These are phyloP conservation scores for Candida endomychidarum DNA, from an alignment of 805 yeast genomes.

Conservation along the genomic window DNA sequence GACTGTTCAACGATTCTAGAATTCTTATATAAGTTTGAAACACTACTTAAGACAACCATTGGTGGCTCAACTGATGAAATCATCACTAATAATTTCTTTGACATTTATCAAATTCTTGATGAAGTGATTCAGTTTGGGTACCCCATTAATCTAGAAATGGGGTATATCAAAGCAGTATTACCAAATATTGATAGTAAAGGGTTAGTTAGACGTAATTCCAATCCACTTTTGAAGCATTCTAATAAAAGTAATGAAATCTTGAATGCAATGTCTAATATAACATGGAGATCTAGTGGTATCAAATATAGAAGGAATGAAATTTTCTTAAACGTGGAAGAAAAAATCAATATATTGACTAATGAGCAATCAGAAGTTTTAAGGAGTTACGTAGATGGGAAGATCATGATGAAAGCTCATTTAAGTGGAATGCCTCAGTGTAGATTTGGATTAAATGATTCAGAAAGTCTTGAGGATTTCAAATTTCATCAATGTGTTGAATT, in stretches of 20 bases:
- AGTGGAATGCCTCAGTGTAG: conserved; percentile 83
- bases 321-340: conserved; percentile 72
- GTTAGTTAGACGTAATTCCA: conserved; percentile 13
- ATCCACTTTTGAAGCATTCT: conserved; percentile 10
- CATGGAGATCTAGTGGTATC: conserved; percentile 17
- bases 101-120: conserved; percentile 75
- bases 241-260: conserved; percentile 14
- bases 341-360: conserved; percentile 66
- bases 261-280: conserved; percentile 6
- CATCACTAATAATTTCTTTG: conserved; percentile 63
- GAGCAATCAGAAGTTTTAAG: conserved; percentile 63
- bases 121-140: conserved; percentile 77
- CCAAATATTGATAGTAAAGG: conserved; percentile 8
- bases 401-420: conserved; percentile 67
- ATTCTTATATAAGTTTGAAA: conserved; percentile 63
- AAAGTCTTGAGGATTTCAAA: conserved; percentile 70
- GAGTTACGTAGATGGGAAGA: conserved; percentile 74
- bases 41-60: conserved; percentile 41
- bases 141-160: conserved; percentile 62
- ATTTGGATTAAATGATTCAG: conserved; percentile 62
- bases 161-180: conserved; percentile 23
- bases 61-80: conserved; percentile 29
- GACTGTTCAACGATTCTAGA: conserved; percentile 83
- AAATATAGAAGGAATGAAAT: conserved; percentile 80
- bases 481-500: conserved; percentile 86